Conservation (phyloP, 495 filamentous ascomycete species). For the Podospora conica region DNA sequence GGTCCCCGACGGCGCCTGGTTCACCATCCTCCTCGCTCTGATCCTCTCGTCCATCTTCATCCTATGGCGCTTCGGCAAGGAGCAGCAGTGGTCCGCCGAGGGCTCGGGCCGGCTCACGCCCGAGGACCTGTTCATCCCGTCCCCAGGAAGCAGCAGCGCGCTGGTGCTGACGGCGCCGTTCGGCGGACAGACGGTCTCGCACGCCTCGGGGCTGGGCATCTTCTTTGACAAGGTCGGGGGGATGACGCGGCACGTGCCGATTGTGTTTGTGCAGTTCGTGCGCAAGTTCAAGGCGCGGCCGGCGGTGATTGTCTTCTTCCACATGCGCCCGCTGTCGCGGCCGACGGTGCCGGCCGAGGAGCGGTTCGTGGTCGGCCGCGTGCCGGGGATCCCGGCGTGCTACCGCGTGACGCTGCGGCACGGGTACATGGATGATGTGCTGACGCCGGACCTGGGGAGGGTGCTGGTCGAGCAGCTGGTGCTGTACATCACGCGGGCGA, state of each 20-base stretch:
- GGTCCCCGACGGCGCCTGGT: constrained; percentile 68
- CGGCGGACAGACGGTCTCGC: constrained; percentile 35
- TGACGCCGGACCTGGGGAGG: constrained; percentile 50
- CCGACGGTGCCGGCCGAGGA: constrained; percentile 39
- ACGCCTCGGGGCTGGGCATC: constrained; percentile 47
- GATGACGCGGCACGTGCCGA: constrained; percentile 31
- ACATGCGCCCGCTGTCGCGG: constrained; percentile 46
- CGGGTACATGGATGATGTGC: constrained; percentile 58
- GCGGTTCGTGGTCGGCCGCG: constrained; percentile 29
- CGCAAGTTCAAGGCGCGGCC: constrained; percentile 51
- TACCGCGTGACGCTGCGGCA: constrained; percentile 60
- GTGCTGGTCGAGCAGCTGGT: constrained; percentile 48
- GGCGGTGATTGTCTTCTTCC: constrained; percentile 51
- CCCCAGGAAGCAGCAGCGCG: background rate
- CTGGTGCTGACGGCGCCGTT: constrained; percentile 29
- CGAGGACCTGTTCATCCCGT: constrained; percentile 32
- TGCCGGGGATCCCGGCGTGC: constrained; percentile 41
- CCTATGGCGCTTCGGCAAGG: constrained; percentile 70
- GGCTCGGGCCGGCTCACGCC: constrained; percentile 48
- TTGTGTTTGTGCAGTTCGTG: constrained; percentile 53
- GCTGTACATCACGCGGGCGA: constrained; percentile 23
- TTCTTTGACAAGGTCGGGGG: constrained; percentile 57
- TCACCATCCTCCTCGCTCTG: constrained; percentile 56
- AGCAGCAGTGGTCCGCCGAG: constrained; percentile 65
- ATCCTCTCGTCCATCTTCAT: constrained; percentile 56